Evolutionary conservation across 805 yeast species (phyloP), one percentile per base, ranked within the genome.

Genomic region (Tetrapisispora arboricola): DNA sequence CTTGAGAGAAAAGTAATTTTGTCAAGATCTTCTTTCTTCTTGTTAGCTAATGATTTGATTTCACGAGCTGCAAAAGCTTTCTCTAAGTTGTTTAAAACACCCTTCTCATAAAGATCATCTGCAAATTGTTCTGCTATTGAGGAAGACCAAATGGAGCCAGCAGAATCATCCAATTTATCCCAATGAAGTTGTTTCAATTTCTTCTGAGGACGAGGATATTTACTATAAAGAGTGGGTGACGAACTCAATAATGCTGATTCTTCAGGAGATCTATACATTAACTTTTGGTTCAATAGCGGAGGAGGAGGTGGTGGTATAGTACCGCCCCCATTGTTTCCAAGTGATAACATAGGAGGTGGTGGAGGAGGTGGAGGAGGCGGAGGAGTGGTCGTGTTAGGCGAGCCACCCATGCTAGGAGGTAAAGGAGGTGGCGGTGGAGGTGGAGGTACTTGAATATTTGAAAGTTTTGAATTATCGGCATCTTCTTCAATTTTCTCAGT

Each of bases 141-240:
- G 21, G 74, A 72, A 16, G 77, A 73, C 97, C 98, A 90, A 44
- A 92, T 82, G 0, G 97, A 88, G 34, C 80, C 75, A 39, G 80
- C 83, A 17, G 92, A 81, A 44, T 78, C 72, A 26, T 90, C 95
- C 29, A 94, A 70, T 54, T 84, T 85, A 51, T 90, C 96, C 97
- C 97, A 94, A 59, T 92, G 99, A 68, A 92, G 72, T 58, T 90
- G 98, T 58, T 94, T 92, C 48, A 92, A 72, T 57, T 82, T 84
- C 44, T 76, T 71, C 54, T 75, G 78, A 3, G 94, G 88, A 46
- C 85, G 67, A 21, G 83, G 84, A 45, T 71, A 71, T 38, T 64
- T 64, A 31, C 73, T 80, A 56, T 67, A 70, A 24, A 63, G 38
- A 3, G 57, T 48, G 3, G 58, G 49, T 1, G 65, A 58, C 32